A percentile compares a stretch with the other conserved stretches of the same genome.
phyloP scores from a whole-genome alignment of 1,139 yeast genomes.

The Casaregolazyma suthepensis region DNA sequence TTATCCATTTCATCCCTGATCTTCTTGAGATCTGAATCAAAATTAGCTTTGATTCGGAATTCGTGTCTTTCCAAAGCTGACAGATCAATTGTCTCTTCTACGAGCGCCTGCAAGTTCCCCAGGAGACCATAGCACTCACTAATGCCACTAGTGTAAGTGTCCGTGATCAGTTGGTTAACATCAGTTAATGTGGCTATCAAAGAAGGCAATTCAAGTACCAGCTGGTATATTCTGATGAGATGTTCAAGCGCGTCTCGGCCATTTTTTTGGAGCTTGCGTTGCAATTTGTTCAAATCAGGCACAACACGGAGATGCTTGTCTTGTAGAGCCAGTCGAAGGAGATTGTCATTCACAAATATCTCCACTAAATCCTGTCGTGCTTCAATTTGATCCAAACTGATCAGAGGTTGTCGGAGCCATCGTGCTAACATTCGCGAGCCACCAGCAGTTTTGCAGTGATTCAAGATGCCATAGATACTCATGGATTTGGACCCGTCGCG shows the following conservation, averaged over 20 bases:
- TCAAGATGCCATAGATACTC: conserved; percentile 74
- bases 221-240: conserved; percentile 82
- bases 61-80: conserved; percentile 73
- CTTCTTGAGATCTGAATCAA: conserved; percentile 66
- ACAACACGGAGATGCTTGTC: conserved; percentile 63
- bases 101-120: conserved; percentile 69
- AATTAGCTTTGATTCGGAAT: conserved; percentile 82
- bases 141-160: conserved; percentile 57
- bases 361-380: conserved; percentile 72
- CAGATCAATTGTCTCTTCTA: conserved; percentile 87
- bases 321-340: conserved; percentile 57
- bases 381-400: conserved; percentile 51
- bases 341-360: conserved; percentile 57
- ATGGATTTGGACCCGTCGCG: conserved; percentile 46
- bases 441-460: conserved; percentile 79
- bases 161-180: conserved; percentile 35
- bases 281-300: conserved; percentile 75
- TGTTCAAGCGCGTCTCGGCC: conserved; percentile 60
- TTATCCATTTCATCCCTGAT: conserved; percentile 54
- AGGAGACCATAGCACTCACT: conserved; percentile 45
- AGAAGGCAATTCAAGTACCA: conserved; percentile 65
- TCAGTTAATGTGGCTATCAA: conserved; percentile 47
- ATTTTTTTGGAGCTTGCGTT: conserved; percentile 53
- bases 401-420: conserved; percentile 94
- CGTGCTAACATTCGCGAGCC: conserved; percentile 83